Evolutionary conservation across 495 filamentous ascomycete genomes (phyloP).

Genomic region (Cenococcum geophilum): DNA sequence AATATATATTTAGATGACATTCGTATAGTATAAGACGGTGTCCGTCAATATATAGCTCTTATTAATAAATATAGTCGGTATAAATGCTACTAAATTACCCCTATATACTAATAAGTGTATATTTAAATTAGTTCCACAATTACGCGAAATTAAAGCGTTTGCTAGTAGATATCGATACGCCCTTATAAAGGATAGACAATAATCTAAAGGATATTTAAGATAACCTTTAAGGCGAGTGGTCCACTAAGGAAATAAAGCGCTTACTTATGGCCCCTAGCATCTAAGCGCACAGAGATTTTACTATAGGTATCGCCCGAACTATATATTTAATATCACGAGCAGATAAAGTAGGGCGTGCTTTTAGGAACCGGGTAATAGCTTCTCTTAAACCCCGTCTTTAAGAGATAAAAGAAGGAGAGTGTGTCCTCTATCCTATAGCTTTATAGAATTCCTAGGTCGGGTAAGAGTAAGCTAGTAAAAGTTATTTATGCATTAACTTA

Average conservation of each 20-base stretch:
- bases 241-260: constrained; percentile 1
- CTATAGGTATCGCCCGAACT: not conserved
- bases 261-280: not conserved
- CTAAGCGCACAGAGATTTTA: not conserved
- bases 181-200: constrained; percentile 22
- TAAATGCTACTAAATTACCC: not conserved
- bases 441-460: constrained; percentile 35
- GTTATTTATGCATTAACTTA: constrained; percentile 11
- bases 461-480: constrained; percentile 31
- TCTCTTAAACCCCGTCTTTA: constrained; percentile 22
- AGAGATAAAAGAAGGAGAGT: constrained; percentile 31
- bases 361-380: constrained; percentile 30
- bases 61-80: constrained; percentile 13
- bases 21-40: constrained; percentile 4
- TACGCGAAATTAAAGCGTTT: constrained; percentile 11
- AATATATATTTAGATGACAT: constrained; percentile 11
- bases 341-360: constrained; percentile 18
- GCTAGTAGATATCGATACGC: constrained; percentile 13
- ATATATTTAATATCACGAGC: constrained; percentile 22
- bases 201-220: constrained; percentile 26
- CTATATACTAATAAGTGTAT: too few species aligned
- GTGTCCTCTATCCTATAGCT: constrained; percentile 35
- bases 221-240: constrained; percentile 18
- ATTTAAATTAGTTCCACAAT: too few species aligned
- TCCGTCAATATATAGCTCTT: constrained; percentile 5